phyloP scores from a whole-genome alignment of 2,329 filamentous ascomycete species.

The Microascus cirrosus region DNA sequence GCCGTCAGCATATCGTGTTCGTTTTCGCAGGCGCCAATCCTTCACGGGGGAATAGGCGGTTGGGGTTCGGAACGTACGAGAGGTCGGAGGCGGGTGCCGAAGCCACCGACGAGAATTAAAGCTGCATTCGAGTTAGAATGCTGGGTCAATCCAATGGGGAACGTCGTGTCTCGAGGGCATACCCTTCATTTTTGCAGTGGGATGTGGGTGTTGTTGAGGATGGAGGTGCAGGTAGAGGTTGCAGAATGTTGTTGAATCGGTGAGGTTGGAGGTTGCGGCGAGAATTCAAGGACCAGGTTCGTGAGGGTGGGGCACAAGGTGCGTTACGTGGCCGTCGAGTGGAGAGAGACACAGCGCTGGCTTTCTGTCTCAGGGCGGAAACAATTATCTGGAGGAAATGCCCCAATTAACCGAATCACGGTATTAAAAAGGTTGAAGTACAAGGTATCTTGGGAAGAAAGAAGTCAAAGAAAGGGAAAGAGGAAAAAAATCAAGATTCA shows the following conservation, averaged over 20 bases:
- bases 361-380: neutral
- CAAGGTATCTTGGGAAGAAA: neutral
- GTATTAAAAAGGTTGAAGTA: neutral
- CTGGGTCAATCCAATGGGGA: neutral
- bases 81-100: conserved; percentile 93
- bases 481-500: neutral
- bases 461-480: neutral
- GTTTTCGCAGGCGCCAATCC: neutral
- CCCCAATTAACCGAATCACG: neutral
- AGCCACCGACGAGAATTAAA: conserved; percentile 97
- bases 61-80: conserved; percentile 55
- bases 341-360: neutral
- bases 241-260: neutral
- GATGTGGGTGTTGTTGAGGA: neutral
- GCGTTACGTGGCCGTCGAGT: neutral
- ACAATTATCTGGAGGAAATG: neutral
- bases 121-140: conserved; percentile 40
- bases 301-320: neutral
- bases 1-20: neutral
- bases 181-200: conserved; percentile 24
- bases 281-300: neutral
- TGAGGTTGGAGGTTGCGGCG: neutral
- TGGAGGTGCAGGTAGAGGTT: neutral
- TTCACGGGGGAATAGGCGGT: conserved; percentile 1
- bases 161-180: neutral